Percentiles rank a stretch among this genome's conserved stretches.
Evolutionary conservation across 345 rosid genomes (phyloP).

Genomic region (Dipteronia sinensis): DNA sequence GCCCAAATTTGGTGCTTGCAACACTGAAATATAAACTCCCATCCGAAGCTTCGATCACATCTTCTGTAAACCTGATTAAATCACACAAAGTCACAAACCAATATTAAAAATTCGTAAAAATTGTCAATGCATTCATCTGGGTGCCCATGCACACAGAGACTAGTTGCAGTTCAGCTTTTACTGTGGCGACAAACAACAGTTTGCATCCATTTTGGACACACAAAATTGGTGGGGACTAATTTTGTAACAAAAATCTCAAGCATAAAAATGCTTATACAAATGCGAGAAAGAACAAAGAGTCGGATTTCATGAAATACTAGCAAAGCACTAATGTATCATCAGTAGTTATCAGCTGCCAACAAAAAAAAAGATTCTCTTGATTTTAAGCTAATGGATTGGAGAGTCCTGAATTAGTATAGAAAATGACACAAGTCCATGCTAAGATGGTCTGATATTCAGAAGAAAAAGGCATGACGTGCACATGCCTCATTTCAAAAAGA

Average conservation of each 20-base stretch:
- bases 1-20: slow-evolving; percentile 50
- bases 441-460: too few relatives aligned
- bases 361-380: slow-evolving; percentile 16
- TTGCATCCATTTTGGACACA: slow-evolving; percentile 8
- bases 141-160: neutral
- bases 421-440: too few relatives aligned
- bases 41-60: slow-evolving; percentile 55
- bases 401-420: neutral
- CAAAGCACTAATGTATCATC: too few relatives aligned
- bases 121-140: neutral
- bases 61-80: slow-evolving; percentile 49
- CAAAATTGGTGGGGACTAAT: neutral
- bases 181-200: neutral
- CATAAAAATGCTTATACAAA: too few relatives aligned
- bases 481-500: too few relatives aligned
- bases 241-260: too few relatives aligned
- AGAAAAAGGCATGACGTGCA: too few relatives aligned
- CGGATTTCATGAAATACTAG: too few relatives aligned
- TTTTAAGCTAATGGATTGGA: neutral
- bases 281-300: too few relatives aligned
- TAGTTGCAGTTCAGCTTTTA: too few relatives aligned
- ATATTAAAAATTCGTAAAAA: neutral
- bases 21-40: slow-evolving; percentile 53
- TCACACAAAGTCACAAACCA: neutral
- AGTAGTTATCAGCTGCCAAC: neutral